phyloP scores from a whole-genome alignment of 2,329 filamentous ascomycete species.

The Aspergillus udagawae region DNA sequence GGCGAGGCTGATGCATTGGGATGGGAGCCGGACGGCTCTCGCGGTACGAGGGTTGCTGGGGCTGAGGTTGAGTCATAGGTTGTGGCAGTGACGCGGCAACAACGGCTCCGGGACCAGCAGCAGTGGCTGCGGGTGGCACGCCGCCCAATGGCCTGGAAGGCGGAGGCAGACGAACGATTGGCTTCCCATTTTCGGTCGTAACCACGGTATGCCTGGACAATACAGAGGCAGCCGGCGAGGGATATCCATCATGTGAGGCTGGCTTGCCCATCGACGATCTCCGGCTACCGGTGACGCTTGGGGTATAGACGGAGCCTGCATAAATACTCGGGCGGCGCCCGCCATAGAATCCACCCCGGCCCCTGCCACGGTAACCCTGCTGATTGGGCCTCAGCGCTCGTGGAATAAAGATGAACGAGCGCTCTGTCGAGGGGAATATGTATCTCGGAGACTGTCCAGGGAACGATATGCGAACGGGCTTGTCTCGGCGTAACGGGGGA shows the following conservation, averaged over 20 bases:
- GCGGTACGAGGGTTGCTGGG: slow-evolving; percentile 54
- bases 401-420: slow-evolving; percentile 98
- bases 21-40: slow-evolving; percentile 59
- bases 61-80: slow-evolving; percentile 42
- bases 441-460: slow-evolving; percentile 76
- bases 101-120: slow-evolving; percentile 14
- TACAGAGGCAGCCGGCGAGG: slow-evolving; percentile 76
- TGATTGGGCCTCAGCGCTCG: slow-evolving; percentile 90
- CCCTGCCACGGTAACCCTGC: slow-evolving; percentile 67
- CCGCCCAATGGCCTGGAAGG: slow-evolving; percentile 37
- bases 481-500: slow-evolving; percentile 88
- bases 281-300: slow-evolving; percentile 82
- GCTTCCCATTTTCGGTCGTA: slow-evolving; percentile 59
- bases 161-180: slow-evolving; percentile 80
- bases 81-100: slow-evolving; percentile 15
- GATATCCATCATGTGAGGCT: slow-evolving; percentile 65
- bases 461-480: slow-evolving; percentile 89
- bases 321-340: slow-evolving; percentile 69
- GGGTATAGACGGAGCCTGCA: slow-evolving; percentile 74
- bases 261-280: slow-evolving; percentile 74
- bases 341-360: slow-evolving; percentile 65
- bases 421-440: slow-evolving; percentile 82
- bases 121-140: slow-evolving; percentile 14
- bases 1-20: slow-evolving; percentile 89
- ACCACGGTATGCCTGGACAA: slow-evolving; percentile 63